These are phyloP conservation scores for Solanum verrucosum DNA, from an alignment of 257 asterid genomes.

Conservation along the genomic window DNA sequence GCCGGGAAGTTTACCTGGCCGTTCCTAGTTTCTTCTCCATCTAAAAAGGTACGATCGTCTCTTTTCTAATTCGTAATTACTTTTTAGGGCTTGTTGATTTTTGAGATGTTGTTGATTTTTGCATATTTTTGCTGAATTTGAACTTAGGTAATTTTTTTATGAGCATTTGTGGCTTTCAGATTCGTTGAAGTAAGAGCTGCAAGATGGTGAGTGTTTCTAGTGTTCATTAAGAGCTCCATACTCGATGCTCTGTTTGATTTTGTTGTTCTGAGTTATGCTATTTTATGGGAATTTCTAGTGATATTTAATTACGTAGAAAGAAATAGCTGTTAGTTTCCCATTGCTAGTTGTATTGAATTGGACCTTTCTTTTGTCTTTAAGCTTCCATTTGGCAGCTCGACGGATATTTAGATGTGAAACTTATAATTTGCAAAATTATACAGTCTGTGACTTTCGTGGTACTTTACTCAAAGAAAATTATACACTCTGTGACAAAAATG, in stretches of 20 bases:
- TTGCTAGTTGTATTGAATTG: neutral
- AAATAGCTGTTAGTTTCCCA: neutral
- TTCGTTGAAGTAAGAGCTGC: slow-evolving; percentile 19
- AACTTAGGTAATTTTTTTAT: slow-evolving; percentile 12
- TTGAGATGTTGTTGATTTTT: neutral
- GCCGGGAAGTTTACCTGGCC: slow-evolving; percentile 15
- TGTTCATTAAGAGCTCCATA: neutral
- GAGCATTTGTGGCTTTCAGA: slow-evolving; percentile 4
- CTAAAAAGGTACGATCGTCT: neutral
- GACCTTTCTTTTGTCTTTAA: neutral
- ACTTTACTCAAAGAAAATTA: neutral
- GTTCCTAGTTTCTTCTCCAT: neutral
- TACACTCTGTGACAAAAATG: neutral
- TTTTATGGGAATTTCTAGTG: neutral
- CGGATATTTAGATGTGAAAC: neutral
- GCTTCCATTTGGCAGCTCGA: neutral
- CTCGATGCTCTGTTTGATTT: neutral
- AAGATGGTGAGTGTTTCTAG: slow-evolving; percentile 32
- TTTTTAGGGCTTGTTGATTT: neutral
- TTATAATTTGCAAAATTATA: neutral
- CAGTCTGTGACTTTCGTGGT: neutral
- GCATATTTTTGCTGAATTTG: neutral
- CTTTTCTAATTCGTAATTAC: neutral
- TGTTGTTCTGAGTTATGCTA: neutral
- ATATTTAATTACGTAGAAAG: neutral